phyloP scores from a whole-genome alignment of 2,329 filamentous ascomycete genomes.

The Bimuria novae-zelandiae region DNA sequence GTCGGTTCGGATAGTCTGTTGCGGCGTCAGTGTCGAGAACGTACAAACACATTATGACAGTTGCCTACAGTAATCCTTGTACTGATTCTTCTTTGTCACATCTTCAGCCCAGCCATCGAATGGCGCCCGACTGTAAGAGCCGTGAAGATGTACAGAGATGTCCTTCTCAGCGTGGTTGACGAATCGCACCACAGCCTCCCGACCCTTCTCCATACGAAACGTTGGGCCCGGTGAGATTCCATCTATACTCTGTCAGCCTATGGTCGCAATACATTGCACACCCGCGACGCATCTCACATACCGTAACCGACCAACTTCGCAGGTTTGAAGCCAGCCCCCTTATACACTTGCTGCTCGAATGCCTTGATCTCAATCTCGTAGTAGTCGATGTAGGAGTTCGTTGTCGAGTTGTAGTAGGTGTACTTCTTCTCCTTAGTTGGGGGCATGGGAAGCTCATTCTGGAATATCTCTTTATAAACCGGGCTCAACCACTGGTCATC shows the following conservation, averaged over 20 bases:
- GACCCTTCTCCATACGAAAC: slow-evolving; percentile 54
- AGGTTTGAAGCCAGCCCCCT: slow-evolving; percentile 42
- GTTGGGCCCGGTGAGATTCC: slow-evolving; percentile 62
- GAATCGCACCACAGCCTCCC: slow-evolving; percentile 60
- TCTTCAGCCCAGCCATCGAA: slow-evolving; percentile 58
- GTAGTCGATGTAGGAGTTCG: slow-evolving; percentile 50
- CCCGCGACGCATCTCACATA: background rate
- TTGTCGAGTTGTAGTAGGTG: slow-evolving; percentile 42
- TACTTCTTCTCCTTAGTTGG: slow-evolving; percentile 49
- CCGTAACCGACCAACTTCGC: slow-evolving; percentile 56
- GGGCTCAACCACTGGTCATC: slow-evolving; percentile 38
- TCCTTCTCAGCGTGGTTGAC: slow-evolving; percentile 56
- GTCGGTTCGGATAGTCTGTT: slow-evolving; percentile 60
- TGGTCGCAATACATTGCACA: background rate
- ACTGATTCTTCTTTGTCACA: slow-evolving; percentile 55
- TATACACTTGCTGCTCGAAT: slow-evolving; percentile 52
- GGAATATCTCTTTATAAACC: slow-evolving; percentile 44
- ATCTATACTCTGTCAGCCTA: slow-evolving; percentile 29
- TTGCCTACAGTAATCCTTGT: slow-evolving; percentile 51
- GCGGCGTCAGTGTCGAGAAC: background rate
- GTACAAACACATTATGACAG: background rate
- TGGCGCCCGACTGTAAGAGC: slow-evolving; percentile 48
- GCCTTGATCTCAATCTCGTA: slow-evolving; percentile 53
- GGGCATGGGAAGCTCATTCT: slow-evolving; percentile 52
- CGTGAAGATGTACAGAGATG: slow-evolving; percentile 61